phyloP scores from a whole-genome alignment of 2,329 filamentous ascomycete species.

The Alternaria incomplexa region DNA sequence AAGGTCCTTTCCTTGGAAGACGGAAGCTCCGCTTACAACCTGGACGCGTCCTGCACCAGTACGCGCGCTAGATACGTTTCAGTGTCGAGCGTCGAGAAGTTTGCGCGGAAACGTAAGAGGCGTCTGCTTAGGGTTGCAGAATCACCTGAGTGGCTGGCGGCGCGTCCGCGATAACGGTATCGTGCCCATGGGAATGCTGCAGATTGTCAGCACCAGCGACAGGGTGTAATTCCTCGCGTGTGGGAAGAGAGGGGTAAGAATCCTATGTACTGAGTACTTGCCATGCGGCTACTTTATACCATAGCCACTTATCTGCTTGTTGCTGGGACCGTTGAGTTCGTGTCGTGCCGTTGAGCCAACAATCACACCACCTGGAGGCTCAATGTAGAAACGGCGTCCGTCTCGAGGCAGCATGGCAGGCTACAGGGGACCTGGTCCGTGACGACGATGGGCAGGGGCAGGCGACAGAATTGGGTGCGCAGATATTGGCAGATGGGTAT shows the following conservation, averaged over 20 bases:
- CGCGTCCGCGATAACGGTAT: conserved; percentile 17
- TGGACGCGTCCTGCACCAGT: conserved; percentile 9
- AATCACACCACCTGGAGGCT: conserved; percentile 14
- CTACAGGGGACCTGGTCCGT: conserved; percentile 3
- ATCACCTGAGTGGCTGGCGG: conserved; percentile 12
- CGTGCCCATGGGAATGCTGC: conserved; percentile 4
- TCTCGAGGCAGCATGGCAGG: conserved; percentile 14
- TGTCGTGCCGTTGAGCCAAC: conserved; percentile 24
- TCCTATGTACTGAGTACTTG: conserved; percentile 19
- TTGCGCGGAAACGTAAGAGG: conserved; percentile 20
- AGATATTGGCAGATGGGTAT: conserved; percentile 21
- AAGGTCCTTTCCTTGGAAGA: neutral
- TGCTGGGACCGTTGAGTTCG: conserved; percentile 24
- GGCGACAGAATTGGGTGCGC: conserved; percentile 18
- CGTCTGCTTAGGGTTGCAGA: conserved; percentile 9
- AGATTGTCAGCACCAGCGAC: conserved; percentile 12
- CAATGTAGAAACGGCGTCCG: conserved; percentile 5
- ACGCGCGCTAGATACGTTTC: conserved; percentile 13
- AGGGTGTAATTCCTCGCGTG: conserved; percentile 12
- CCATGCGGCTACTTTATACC: conserved; percentile 18
- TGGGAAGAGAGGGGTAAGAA: conserved; percentile 15
- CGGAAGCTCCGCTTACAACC: conserved; percentile 3
- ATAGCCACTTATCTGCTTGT: conserved; percentile 14
- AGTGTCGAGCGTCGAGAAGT: conserved; percentile 5
- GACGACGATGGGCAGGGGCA: conserved; percentile 22